Conservation (phyloP, 257 asterid species). For the Echites panduratus region DNA sequence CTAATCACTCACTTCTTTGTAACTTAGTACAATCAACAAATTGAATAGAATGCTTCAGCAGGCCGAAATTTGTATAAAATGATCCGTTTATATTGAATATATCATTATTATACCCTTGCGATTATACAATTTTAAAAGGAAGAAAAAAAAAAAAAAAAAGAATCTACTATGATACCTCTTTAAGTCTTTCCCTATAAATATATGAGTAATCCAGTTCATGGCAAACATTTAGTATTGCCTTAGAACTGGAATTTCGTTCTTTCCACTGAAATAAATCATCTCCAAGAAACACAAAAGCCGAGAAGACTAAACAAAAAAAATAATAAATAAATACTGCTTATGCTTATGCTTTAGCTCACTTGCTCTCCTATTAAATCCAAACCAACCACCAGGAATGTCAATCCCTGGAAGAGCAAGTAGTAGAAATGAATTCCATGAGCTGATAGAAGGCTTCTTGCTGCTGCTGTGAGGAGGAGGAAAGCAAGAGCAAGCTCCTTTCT, state of each 20-base stretch:
- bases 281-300: constrained; percentile 5
- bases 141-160: background rate
- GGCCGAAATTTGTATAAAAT: constrained; percentile 1
- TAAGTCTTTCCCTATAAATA: constrained; percentile 6
- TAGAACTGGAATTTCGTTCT: background rate
- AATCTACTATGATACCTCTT: constrained; percentile 10
- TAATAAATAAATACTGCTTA: no score
- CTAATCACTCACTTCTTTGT: no score
- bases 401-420: constrained; percentile 80
- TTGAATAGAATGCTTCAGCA: background rate
- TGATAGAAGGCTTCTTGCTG: constrained; percentile 68
- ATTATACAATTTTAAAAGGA: background rate
- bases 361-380: constrained; percentile 92
- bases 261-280: background rate
- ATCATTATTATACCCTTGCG: constrained; percentile 6
- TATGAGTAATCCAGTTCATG: constrained; percentile 10
- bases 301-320: background rate
- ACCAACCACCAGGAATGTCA: constrained; percentile 73
- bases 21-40: background rate
- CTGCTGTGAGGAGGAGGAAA: constrained; percentile 73
- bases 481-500: constrained; percentile 78
- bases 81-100: constrained; percentile 6
- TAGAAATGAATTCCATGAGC: constrained; percentile 94
- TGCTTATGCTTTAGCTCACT: constrained; percentile 34
- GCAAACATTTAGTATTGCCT: background rate